A percentile compares a stretch with the other conserved stretches of the same genome.
phyloP scores from a whole-genome alignment of 148 eudicot species.

The Heliosperma pusillum region DNA sequence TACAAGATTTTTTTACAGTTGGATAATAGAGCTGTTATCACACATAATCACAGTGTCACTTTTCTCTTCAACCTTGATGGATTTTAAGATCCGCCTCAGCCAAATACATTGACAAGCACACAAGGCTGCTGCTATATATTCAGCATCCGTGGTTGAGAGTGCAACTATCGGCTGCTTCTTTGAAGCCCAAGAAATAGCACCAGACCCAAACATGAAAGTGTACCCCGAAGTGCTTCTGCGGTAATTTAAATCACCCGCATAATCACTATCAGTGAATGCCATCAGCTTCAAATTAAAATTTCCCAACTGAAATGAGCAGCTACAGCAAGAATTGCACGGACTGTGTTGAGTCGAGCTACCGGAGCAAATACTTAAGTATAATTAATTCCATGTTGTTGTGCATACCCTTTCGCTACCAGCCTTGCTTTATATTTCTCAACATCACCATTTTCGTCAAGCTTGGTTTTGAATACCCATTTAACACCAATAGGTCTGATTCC shows the following conservation, averaged over 20 bases:
- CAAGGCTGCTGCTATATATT: neutral
- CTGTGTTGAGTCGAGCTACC: too few relatives aligned
- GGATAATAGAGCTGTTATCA: slow-evolving; percentile 6
- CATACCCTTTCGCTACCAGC: too few relatives aligned
- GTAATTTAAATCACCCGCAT: neutral
- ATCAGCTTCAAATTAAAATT: neutral
- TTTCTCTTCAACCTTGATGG: neutral
- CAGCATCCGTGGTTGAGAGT: slow-evolving; percentile 9
- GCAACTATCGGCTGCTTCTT: neutral
- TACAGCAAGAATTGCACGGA: too few relatives aligned
- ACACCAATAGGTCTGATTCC: too few relatives aligned
- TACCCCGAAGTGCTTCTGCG: neutral
- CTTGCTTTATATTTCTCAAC: too few relatives aligned
- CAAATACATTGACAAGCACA: slow-evolving; percentile 1
- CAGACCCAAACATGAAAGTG: neutral
- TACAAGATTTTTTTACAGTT: slow-evolving; percentile 20
- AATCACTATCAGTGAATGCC: neutral
- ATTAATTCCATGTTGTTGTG: too few relatives aligned
- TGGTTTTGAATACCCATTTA: too few relatives aligned
- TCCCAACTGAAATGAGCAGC: too few relatives aligned
- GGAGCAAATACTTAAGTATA: too few relatives aligned
- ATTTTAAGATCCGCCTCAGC: neutral
- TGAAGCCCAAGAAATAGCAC: neutral
- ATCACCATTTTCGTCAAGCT: too few relatives aligned
- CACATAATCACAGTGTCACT: neutral